These are phyloP conservation scores for Colletotrichum tropicicola DNA, from an alignment of 2,329 filamentous ascomycete species.

Conservation along the genomic window DNA sequence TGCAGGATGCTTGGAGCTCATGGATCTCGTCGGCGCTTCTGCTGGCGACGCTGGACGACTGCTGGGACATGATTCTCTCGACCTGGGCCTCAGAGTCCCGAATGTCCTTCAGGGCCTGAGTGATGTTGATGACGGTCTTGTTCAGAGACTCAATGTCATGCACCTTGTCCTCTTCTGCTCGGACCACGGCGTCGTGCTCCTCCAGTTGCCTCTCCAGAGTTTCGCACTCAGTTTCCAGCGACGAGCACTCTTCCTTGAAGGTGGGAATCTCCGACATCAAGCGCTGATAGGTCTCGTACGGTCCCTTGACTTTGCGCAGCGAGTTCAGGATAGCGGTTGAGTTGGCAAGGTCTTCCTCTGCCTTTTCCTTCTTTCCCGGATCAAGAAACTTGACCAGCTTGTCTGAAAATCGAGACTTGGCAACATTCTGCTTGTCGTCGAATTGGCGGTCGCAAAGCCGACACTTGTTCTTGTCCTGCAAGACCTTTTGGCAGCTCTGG, in stretches of 20 bases:
- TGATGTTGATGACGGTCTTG: conserved; percentile 80
- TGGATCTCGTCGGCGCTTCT: conserved; percentile 87
- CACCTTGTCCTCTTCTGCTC: conserved; percentile 70
- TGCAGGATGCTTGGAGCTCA: conserved; percentile 73
- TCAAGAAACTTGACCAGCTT: conserved; percentile 73
- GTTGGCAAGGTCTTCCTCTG: conserved; percentile 68
- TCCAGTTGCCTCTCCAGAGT: conserved; percentile 69
- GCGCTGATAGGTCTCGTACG: conserved; percentile 79
- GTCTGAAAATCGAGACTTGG: conserved; percentile 67
- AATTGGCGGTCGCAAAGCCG: conserved; percentile 80
- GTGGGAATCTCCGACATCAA: conserved; percentile 77
- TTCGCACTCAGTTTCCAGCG: conserved; percentile 69
- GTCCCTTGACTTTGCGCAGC: conserved; percentile 69
- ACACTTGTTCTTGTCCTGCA: conserved; percentile 77
- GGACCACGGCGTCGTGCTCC: conserved; percentile 72
- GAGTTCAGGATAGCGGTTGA: conserved; percentile 60
- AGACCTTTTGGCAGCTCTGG: conserved; percentile 69
- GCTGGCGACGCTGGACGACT: conserved; percentile 72
- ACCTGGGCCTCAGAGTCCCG: conserved; percentile 77
- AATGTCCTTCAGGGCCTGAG: conserved; percentile 77
- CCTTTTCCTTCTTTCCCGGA: conserved; percentile 68
- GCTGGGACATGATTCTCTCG: conserved; percentile 77
- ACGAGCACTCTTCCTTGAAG: conserved; percentile 70
- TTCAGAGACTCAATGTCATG: conserved; percentile 79
- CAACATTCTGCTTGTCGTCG: conserved; percentile 65